These are phyloP conservation scores for Neurospora sp. DNA, from an alignment of 495 filamentous ascomycete species.

Conservation along the genomic window DNA sequence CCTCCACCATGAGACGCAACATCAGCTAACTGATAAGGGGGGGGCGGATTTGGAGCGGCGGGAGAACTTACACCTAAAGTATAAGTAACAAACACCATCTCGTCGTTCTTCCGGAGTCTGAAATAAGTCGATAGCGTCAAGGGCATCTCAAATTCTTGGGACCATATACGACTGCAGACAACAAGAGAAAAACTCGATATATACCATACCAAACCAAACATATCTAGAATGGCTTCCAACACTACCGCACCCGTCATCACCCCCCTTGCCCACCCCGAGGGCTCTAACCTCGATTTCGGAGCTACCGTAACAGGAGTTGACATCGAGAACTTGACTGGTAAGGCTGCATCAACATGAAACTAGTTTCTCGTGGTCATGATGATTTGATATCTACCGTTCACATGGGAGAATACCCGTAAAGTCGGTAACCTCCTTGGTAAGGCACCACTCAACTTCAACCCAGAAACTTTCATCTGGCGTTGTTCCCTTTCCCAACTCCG, in stretches of 20 bases:
- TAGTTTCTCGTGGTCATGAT: conserved; percentile 8
- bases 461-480: neutral
- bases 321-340: conserved; percentile 50
- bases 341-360: conserved; percentile 7
- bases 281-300: conserved; percentile 49
- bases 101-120: neutral
- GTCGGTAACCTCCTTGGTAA: conserved; percentile 49
- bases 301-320: conserved; percentile 45
- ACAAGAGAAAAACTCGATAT: neutral
- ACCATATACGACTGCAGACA: neutral
- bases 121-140: neutral
- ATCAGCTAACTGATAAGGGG: neutral
- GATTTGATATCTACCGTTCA: conserved; percentile 6
- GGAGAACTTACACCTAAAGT: neutral
- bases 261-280: conserved; percentile 33
- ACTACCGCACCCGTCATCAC: conserved; percentile 16
- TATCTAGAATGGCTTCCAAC: neutral
- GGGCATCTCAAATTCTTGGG: neutral
- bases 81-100: neutral
- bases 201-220: neutral
- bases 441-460: conserved; percentile 5
- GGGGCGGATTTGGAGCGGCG: neutral
- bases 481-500: neutral
- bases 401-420: conserved; percentile 41
- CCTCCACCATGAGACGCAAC: neutral